Base-by-base conservation (phyloP, 148 eudicot genomes). In the Rhododendron henanense region DNA sequence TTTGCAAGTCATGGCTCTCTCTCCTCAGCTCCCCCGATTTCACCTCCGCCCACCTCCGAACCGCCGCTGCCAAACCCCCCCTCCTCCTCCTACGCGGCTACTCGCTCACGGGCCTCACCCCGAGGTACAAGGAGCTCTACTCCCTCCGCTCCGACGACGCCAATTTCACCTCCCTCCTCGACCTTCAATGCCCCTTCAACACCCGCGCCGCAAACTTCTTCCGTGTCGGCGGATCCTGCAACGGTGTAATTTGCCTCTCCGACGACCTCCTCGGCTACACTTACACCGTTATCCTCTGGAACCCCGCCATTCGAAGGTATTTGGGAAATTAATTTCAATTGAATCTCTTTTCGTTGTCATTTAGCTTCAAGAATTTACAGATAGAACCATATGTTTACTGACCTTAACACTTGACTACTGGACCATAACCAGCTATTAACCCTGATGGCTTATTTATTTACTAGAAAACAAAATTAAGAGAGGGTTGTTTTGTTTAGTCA, bases 241-340 rank as follows among this genome's bases (percentile, higher is more conserved):
- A 79, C 18, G 82, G 82, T 35, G 28, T 79, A 4, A 14, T 79
- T 47, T 79, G 59, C n/a, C 82, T 79, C 82, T 48, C 82, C 59
- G 82, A 79, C 35, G 82, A 79, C 23, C 6, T 4, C 14, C 25
- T n/a, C 0, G 21, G 82, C 33, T 47, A 79, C 82, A 47, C 57
- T 8, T 79, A 48, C 19, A 79, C 57, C 15, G 1, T 48, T 16
- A 48, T 79, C 21, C 19, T 79, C 35, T 79, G 59, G 82, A 79
- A 79, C 82, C 82, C 82, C 2, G 82, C 19, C 19, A 79, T 79
- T 47, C 18, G 9, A 48, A 25, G 82, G 65, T 59, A 5, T 18
- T 59, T 59, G 1, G 65, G 6, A 59, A 50, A 50, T 50, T 50
- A 11, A 13, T 50, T 50, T 59, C n/a, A 19, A 59, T 4, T 13